Conservation (phyloP, 1,284 basidiomycete genomes). For the Ceratobasidium sp. region DNA sequence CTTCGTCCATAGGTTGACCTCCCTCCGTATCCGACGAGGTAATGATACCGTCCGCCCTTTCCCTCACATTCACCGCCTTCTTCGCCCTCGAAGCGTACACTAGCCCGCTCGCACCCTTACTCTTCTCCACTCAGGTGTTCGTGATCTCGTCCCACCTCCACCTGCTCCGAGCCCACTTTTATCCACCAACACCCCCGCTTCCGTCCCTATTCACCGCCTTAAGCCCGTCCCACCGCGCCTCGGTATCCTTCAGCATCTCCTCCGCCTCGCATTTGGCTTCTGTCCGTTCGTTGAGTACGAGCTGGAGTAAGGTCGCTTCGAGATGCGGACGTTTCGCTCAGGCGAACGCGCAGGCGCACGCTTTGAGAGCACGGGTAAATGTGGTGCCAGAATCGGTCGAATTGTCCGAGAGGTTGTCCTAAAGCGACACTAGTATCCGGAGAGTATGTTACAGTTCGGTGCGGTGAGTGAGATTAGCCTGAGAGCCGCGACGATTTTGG, state of each 20-base stretch:
- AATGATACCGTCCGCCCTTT: slow-evolving; percentile 20
- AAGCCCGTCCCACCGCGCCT: slow-evolving; percentile 25
- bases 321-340: slow-evolving; percentile 20
- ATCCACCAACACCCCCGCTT: neutral
- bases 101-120: neutral
- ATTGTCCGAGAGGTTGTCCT: neutral
- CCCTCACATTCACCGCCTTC: slow-evolving; percentile 2
- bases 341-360: slow-evolving; percentile 7
- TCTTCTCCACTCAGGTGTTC: slow-evolving; percentile 39
- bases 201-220: neutral
- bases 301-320: slow-evolving; percentile 28
- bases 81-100: slow-evolving; percentile 7
- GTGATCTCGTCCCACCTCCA: slow-evolving; percentile 45
- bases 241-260: slow-evolving; percentile 40
- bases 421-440: slow-evolving; percentile 12
- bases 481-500: neutral
- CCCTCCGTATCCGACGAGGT: slow-evolving; percentile 42
- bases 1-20: neutral
- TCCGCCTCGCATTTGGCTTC: slow-evolving; percentile 17
- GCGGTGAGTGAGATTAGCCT: slow-evolving; percentile 18
- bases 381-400: neutral
- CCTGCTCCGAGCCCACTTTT: slow-evolving; percentile 19
- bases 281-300: slow-evolving; percentile 30
- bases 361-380: neutral
- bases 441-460: slow-evolving; percentile 25